Evolutionary conservation across 2,329 filamentous ascomycete genomes (phyloP).

Genomic region (Paraphaeosphaeria sporulosa): DNA sequence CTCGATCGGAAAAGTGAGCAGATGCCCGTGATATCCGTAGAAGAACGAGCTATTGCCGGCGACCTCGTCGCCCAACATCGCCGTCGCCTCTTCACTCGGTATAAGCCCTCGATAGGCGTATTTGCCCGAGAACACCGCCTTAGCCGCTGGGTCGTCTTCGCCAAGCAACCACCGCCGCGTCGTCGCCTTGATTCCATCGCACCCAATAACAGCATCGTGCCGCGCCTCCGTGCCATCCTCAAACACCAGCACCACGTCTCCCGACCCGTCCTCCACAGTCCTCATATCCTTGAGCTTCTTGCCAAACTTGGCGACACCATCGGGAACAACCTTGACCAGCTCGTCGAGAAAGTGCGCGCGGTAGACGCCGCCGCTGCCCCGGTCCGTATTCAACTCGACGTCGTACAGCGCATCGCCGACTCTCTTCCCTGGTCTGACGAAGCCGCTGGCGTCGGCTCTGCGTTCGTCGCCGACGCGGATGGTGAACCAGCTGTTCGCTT

Average conservation of each 20-base stretch:
- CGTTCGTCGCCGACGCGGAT: constrained; percentile 42
- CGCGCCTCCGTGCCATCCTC: constrained; percentile 56
- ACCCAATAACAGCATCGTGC: constrained; percentile 64
- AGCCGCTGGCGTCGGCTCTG: constrained; percentile 39
- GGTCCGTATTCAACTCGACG: constrained; percentile 29
- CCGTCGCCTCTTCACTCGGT: constrained; percentile 64
- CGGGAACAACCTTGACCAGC: constrained; percentile 58
- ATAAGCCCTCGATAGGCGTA: constrained; percentile 70
- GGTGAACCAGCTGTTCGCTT: constrained; percentile 39
- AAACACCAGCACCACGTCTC: constrained; percentile 51
- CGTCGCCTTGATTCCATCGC: constrained; percentile 70
- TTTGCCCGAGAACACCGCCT: constrained; percentile 64
- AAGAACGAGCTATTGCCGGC: constrained; percentile 64
- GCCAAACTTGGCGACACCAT: constrained; percentile 52
- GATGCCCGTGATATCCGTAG: constrained; percentile 65
- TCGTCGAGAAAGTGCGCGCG: constrained; percentile 61
- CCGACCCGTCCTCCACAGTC: constrained; percentile 39
- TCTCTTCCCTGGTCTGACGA: constrained; percentile 36
- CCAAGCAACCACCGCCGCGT: constrained; percentile 64
- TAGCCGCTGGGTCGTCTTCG: constrained; percentile 49
- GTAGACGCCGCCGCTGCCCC: constrained; percentile 51
- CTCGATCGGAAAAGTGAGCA: constrained; percentile 70
- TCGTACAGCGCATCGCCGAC: constrained; percentile 43
- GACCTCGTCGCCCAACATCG: constrained; percentile 59
- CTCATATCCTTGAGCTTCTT: constrained; percentile 48